Conservation (phyloP, 352 stramenopile species). For the Phytophthora sojae region DNA sequence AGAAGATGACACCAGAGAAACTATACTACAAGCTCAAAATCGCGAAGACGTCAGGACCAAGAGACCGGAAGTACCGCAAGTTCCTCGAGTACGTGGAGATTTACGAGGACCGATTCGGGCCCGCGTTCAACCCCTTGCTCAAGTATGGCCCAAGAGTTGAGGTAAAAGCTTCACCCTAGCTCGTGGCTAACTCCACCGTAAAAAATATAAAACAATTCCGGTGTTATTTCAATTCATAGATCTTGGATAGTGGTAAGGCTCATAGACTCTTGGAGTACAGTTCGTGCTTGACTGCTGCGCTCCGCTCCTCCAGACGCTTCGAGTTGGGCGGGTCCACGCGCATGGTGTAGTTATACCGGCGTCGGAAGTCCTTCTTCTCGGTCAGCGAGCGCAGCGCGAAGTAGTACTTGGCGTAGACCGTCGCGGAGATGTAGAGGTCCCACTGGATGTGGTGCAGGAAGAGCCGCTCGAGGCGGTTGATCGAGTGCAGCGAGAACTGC, state of each 20-base stretch:
- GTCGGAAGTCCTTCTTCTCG: slow-evolving; percentile 92
- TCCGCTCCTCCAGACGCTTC: slow-evolving; percentile 86
- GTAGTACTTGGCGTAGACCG: slow-evolving; percentile 99
- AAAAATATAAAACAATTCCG: background rate
- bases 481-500: slow-evolving; percentile 97
- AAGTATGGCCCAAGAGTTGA: too few relatives aligned
- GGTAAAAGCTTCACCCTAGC: too few relatives aligned
- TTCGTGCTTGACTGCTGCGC: slow-evolving; percentile 80
- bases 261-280: slow-evolving; percentile 89
- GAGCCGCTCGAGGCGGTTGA: slow-evolving; percentile 97
- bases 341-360: slow-evolving; percentile 92
- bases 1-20: too few relatives aligned
- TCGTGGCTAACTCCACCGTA: too few relatives aligned
- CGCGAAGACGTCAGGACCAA: too few relatives aligned
- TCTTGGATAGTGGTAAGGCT: background rate
- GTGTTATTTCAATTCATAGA: slow-evolving; percentile 17
- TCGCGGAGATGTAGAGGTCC: slow-evolving; percentile 97
- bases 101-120: too few relatives aligned
- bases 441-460: slow-evolving; percentile 98
- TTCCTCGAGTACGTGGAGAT: too few relatives aligned
- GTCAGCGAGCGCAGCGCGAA: slow-evolving; percentile 96
- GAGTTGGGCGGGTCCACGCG: slow-evolving; percentile 88
- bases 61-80: too few relatives aligned
- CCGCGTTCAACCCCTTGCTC: too few relatives aligned
- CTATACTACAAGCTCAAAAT: too few relatives aligned